A percentile compares a stretch with the other conserved stretches of the same genome.
phyloP scores from a whole-genome alignment of 1,139 yeast species.

The Blastobotrys illinoisensis region DNA sequence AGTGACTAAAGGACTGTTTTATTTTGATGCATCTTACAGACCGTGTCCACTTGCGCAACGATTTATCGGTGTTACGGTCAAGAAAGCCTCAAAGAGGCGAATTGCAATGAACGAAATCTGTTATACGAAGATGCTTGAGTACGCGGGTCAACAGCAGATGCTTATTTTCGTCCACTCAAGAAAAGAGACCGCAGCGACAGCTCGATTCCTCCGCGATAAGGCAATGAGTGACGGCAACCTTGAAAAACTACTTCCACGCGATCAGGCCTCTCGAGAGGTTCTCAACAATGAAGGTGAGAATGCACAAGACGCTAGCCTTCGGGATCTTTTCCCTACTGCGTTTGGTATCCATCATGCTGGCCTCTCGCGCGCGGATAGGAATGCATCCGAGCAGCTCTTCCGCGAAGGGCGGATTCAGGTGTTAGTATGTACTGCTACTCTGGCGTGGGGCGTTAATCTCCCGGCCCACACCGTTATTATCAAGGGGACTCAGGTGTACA shows the following conservation, averaged over 20 bases:
- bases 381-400: conserved; percentile 76
- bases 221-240: conserved; percentile 52
- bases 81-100: conserved; percentile 69
- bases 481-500: conserved; percentile 90
- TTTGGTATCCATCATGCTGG: conserved; percentile 97
- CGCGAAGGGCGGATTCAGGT: conserved; percentile 82
- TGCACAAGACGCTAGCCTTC: conserved; percentile 50
- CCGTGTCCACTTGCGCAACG: conserved; percentile 93
- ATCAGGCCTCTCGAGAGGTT: conserved; percentile 59
- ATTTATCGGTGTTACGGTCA: conserved; percentile 82
- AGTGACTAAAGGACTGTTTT: conserved; percentile 67
- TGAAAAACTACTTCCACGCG: conserved; percentile 44
- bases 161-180: conserved; percentile 92
- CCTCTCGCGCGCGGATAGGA: conserved; percentile 63
- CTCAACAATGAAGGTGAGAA: conserved; percentile 57
- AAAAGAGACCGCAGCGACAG: conserved; percentile 84
- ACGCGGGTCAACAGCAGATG: conserved; percentile 63
- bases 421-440: conserved; percentile 87
- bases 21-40: conserved; percentile 75
- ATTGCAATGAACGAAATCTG: conserved; percentile 91
- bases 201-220: conserved; percentile 62
- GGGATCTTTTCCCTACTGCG: conserved; percentile 61
- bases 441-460: conserved; percentile 98
- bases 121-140: conserved; percentile 71
- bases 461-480: conserved; percentile 96